phyloP scores from a whole-genome alignment of 2,329 filamentous ascomycete genomes.

The Coniochaeta pulveracea region DNA sequence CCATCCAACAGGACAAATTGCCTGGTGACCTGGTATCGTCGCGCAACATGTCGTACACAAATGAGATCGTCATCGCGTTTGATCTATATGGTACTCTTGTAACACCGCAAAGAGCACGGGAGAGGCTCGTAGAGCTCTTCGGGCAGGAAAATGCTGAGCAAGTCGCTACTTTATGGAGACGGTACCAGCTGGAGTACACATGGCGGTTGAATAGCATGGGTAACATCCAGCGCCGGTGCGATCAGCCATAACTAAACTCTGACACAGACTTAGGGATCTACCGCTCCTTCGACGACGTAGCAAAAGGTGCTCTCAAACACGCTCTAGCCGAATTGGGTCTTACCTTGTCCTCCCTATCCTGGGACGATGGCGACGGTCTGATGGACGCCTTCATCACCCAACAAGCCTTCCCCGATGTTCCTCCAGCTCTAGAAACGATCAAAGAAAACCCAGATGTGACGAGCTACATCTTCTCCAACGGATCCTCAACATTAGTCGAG shows the following conservation, averaged over 20 bases:
- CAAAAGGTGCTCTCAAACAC: constrained; percentile 48
- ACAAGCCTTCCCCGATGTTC: constrained; percentile 52
- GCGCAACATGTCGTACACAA: constrained; percentile 15
- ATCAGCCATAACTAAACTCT: neutral
- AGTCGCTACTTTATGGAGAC: constrained; percentile 52
- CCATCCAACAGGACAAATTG: too few species aligned
- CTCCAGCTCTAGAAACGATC: constrained; percentile 37
- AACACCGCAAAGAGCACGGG: constrained; percentile 53
- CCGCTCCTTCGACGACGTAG: constrained; percentile 51
- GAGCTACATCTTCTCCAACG: constrained; percentile 60
- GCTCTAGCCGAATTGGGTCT: constrained; percentile 47
- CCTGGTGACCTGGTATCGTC: too few species aligned
- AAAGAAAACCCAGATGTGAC: constrained; percentile 26
- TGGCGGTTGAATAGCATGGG: constrained; percentile 70
- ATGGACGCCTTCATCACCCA: constrained; percentile 57
- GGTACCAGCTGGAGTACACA: constrained; percentile 67
- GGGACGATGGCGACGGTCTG: constrained; percentile 33
- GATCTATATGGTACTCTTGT: constrained; percentile 69
- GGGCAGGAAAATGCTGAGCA: constrained; percentile 42
- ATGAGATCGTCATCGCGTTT: constrained; percentile 49
- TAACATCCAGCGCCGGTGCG: constrained; percentile 18
- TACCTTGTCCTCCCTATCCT: constrained; percentile 28
- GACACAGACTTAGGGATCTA: constrained; percentile 38
- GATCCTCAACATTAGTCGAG: constrained; percentile 50
- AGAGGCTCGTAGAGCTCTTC: constrained; percentile 45